Base-by-base conservation (phyloP, 441 rosid genomes). In the Pelargonium australe region DNA sequence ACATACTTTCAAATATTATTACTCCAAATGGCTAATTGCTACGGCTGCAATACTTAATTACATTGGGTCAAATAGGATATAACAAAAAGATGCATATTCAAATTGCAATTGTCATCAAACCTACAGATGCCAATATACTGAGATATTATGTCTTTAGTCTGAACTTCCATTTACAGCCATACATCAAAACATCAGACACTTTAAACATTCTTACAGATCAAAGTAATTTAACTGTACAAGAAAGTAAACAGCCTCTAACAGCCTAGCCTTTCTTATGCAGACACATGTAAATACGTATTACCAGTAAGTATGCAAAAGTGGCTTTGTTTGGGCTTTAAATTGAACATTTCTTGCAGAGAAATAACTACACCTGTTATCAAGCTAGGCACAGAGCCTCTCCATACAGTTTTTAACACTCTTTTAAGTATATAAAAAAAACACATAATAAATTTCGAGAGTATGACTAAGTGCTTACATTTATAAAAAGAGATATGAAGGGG, bases 401-500 rank as follows among this genome's bases (percentile, higher is more conserved):
- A 57, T 57, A 7, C 44, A 57, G 65, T 17, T 8, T 51, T 61
- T 23, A 19, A 65, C 17, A 19, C 23, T n/a, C 47, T 5, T n/a
- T 51, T 6, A 37, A 12, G 5, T 13, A 1, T 4, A 45, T 40
- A 0, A 62, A 45, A 45, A 14, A 57, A 67, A 13, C 47, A 60
- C 65, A 16, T 51, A 9, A 19, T 51, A 58, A 3, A n/a, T 11
- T 43, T 17, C 17, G 45, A 57, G 57, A 71, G 63, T 69, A 12
- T 37, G 10, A 65, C 6, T 23, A n/a, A 31, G 0, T 51, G 66
- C 95, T 89, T 83, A 94, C 98, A 67, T 72, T 75, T 49, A 94
- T 65, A 63, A 91, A 77, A 49, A 79, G 82, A 57, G 79, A 74
- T 63, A 87, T 60, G 65, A 89, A 94, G 28, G 97, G 93, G 76